These are phyloP conservation scores for Blastomyces gilchristii DNA, from an alignment of 2,329 filamentous ascomycete species.

Conservation along the genomic window DNA sequence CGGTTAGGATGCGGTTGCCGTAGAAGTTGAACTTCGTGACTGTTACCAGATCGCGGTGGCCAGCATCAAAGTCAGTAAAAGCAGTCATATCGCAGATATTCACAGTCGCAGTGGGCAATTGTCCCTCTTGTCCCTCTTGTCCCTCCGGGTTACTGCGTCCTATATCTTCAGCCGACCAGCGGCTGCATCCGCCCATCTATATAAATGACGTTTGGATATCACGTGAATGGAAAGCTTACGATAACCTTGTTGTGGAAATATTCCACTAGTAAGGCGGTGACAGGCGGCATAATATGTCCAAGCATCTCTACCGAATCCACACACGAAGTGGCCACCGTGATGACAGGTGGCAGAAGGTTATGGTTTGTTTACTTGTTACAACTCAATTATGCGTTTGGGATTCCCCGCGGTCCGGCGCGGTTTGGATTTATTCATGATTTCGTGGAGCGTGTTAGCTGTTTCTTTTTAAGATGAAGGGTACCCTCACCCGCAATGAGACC, in stretches of 20 bases:
- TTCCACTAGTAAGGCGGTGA: neutral
- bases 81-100: conserved; percentile 22
- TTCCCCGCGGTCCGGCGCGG: neutral
- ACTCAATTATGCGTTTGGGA: neutral
- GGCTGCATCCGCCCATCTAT: neutral
- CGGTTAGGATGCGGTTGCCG: conserved; percentile 81
- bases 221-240: neutral
- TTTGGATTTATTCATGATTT: neutral
- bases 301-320: neutral
- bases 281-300: neutral
- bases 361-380: neutral
- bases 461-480: conserved; percentile 25
- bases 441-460: neutral
- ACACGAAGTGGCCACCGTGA: neutral
- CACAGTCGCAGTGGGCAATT: neutral
- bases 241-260: neutral
- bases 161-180: neutral
- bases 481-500: conserved; percentile 45
- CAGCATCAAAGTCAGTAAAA: conserved; percentile 37
- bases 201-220: conserved; percentile 5
- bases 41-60: conserved; percentile 57
- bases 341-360: conserved; percentile 1
- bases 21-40: conserved; percentile 86
- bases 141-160: neutral
- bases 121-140: neutral